phyloP scores from a whole-genome alignment of 805 yeast genomes.

The Saturnispora zaruensis region DNA sequence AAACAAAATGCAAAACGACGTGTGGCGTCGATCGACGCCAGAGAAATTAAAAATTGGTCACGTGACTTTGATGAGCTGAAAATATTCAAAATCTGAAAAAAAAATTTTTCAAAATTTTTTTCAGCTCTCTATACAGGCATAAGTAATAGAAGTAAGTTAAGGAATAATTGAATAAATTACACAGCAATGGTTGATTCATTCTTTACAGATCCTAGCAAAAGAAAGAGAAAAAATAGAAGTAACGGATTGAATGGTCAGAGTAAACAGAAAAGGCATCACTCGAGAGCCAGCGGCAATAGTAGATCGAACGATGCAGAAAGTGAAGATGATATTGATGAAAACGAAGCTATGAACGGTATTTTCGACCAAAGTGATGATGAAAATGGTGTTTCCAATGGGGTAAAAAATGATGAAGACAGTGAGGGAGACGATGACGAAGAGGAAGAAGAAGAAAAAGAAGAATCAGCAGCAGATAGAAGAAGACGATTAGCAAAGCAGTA shows the following conservation, averaged over 20 bases:
- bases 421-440: constrained; percentile 40
- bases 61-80: background rate
- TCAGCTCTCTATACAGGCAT: background rate
- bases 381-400: constrained; percentile 24
- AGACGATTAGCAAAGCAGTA: constrained; percentile 92
- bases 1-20: background rate
- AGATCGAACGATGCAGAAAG: constrained; percentile 37
- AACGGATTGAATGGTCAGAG: constrained; percentile 16
- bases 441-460: constrained; percentile 66
- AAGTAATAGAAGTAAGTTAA: background rate
- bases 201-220: constrained; percentile 51
- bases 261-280: constrained; percentile 13
- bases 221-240: constrained; percentile 37
- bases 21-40: background rate
- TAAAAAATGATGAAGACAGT: constrained; percentile 33
- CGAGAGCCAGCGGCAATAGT: constrained; percentile 12
- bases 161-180: background rate
- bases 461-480: constrained; percentile 87
- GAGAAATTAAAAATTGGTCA: background rate
- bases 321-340: constrained; percentile 32
- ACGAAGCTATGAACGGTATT: constrained; percentile 27
- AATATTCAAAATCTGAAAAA: background rate
- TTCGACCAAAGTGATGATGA: constrained; percentile 23
- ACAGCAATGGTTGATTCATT: constrained; percentile 48
- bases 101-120: background rate